Base-by-base conservation (phyloP, 2,329 filamentous ascomycete genomes). In the Paraphoma chrysanthemicola region DNA sequence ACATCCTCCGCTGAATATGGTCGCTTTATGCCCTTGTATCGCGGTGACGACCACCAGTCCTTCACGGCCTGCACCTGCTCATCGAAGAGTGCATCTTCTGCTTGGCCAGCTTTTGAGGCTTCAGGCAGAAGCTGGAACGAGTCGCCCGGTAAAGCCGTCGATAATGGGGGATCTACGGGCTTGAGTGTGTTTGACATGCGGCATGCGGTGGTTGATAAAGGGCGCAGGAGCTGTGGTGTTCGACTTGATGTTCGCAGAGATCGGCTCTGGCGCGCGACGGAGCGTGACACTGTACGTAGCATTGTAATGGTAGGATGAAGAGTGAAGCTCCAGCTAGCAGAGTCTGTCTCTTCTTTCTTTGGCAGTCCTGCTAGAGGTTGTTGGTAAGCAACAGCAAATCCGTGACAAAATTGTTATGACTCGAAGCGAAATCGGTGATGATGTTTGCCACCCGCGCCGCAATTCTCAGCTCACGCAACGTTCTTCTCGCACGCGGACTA, bases 1-100 rank as follows among this genome's bases (percentile, higher is more conserved):
- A 99, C 90, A 79, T 97, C 93, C 68, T 89, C 91, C 1, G 93
- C 91, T 16, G 89, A 90, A 77, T 98, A 99, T 10, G 94, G 93
- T 44, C 95, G 86, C 82, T 90, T 95, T 81, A 98, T 97, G 57
- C 91, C 94, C 63, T 90, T 85, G 75, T 88, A 99, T 54, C 95
- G 88, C 7, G 92, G 89, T 41, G 89, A 90, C 17, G 86, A 85
- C 94, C 94, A 99, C 95, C 94, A 98, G 29, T 89, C 85, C 76
- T 93, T 87, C 11, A 98, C 92, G 68, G 95, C 90, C 69, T 89
- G 85, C 50, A 98, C 83, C 74, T 97, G 92, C 60, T 90, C 86
- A 42, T 93, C 87, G 76, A 93, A 96, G 1, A 97, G 83, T 0
- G 87, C 87, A 78, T 98, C 93, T 77, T 98, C 95, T 0, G 91